phyloP scores from a whole-genome alignment of 176 grass and related monocot species.

The Panicum miliaceum region DNA sequence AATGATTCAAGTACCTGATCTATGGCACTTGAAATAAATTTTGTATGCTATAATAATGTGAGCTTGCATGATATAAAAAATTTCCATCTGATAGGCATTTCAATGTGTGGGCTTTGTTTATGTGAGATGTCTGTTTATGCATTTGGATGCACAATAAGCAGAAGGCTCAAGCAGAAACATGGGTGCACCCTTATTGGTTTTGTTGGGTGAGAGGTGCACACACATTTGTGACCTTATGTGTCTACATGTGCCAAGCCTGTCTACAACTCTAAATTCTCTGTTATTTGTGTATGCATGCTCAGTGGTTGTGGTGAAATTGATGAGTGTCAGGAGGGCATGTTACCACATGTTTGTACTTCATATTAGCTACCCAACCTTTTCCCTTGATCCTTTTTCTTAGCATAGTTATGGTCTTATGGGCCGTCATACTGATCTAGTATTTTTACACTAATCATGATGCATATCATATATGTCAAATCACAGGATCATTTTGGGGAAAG shows the following conservation, averaged over 20 bases:
- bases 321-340: constrained; percentile 19
- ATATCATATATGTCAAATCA: constrained; percentile 62
- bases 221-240: constrained; percentile 23
- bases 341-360: constrained; percentile 41
- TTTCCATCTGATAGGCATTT: constrained; percentile 28
- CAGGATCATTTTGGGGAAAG: constrained; percentile 90
- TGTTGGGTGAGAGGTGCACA: constrained; percentile 20
- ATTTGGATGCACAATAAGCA: constrained; percentile 16
- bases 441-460: constrained; percentile 58
- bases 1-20: constrained; percentile 13
- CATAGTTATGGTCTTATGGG: neutral
- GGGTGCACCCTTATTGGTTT: neutral
- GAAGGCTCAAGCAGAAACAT: constrained; percentile 25
- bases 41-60: neutral
- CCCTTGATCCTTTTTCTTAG: constrained; percentile 7
- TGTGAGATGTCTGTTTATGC: constrained; percentile 24
- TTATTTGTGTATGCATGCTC: constrained; percentile 15
- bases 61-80: constrained; percentile 10
- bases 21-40: constrained; percentile 17
- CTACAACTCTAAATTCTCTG: neutral
- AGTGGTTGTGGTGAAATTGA: constrained; percentile 31
- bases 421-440: constrained; percentile 4
- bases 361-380: constrained; percentile 8
- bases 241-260: neutral
- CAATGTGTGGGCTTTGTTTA: constrained; percentile 15